Base-by-base conservation (phyloP, 176 grass and related monocot species). In the Chrysopogon serrulatus region DNA sequence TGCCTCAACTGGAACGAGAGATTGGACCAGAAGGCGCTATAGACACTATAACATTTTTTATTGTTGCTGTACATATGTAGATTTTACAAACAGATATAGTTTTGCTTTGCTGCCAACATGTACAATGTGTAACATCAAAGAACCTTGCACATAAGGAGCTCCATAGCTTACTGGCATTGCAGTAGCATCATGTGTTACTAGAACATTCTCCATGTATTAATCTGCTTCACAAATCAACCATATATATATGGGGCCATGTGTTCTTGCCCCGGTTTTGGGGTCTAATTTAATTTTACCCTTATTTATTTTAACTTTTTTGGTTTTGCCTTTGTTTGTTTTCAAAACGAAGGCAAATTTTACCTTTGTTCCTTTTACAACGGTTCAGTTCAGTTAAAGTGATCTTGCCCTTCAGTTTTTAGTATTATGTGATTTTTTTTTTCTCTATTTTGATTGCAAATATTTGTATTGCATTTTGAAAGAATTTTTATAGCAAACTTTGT, bases 1-100 rank as follows among this genome's bases (percentile, higher is more conserved):
- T 99, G 97, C 78, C 89, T 99, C 65, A 99, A 96, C 79, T 99
- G 97, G 97, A 99, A 99, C 9, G 97, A 99, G 87, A 84, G 97
- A 36, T 36, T 94, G 57, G 97, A 96, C 78, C 93, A 99, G 87
- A 99, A 99, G 74, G 93, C 93, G 24, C 60, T 99, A 48, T 95
- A 94, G 81, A 65, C 39, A 13, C 36, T 71, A 40, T 39, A 44
- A 23, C 16, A 74, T 61, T 31, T 74, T 82, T 53, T 61, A 61
- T 37, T 81, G 3, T 28, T 47, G 32, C 24, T 83, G 79, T 77
- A 75, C 73, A 83, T 88, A 73, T 63, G 4, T 83, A 80, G 31
- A 47, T 73, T 71, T n/a, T 43, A 83, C 31, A 83, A 30, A 92
- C 63, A 77, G 70, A 60, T 86, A 63, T 85, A 79, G 63, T 57